phyloP scores from a whole-genome alignment of 768 basidiomycete species.

The Mrakia frigida region DNA sequence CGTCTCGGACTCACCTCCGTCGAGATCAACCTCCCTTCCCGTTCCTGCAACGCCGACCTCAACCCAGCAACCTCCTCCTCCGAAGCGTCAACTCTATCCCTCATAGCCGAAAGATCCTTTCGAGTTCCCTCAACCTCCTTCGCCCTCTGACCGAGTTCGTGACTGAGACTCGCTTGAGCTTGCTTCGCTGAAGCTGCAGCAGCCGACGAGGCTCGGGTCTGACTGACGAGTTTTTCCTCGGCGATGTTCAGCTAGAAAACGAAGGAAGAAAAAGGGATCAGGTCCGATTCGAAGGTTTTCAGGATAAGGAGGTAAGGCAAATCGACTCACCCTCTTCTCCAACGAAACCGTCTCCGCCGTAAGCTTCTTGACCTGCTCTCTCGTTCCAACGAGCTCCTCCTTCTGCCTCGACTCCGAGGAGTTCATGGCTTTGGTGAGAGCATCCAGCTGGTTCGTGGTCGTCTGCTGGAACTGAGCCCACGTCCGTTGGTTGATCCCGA shows the following conservation, averaged over 20 bases:
- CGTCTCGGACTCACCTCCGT: conserved; percentile 6
- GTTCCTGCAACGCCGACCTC: background rate
- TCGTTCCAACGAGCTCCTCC: background rate
- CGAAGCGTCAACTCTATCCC: background rate
- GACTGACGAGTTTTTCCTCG: conserved; percentile 17
- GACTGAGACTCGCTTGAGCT: conserved; percentile 11
- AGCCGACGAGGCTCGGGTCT: background rate
- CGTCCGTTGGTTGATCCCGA: background rate
- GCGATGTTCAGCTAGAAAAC: background rate
- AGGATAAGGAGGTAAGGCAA: background rate
- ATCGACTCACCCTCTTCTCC: conserved; percentile 9
- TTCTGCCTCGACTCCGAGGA: conserved; percentile 4
- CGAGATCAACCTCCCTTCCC: background rate
- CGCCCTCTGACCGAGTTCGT: background rate
- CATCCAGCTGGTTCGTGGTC: background rate
- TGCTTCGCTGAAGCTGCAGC: conserved; percentile 3
- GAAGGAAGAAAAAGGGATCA: too few relatives aligned
- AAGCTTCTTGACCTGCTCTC: conserved; percentile 4
- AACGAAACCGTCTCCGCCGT: background rate
- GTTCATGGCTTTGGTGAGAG: background rate
- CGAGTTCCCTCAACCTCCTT: conserved; percentile 1
- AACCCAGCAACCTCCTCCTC: background rate
- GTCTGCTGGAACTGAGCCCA: conserved; percentile 15
- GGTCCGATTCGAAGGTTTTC: too few relatives aligned
- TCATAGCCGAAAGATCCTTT: background rate